Conservation (phyloP, 148 eudicot species). For the Dysphania ambrosioides region DNA sequence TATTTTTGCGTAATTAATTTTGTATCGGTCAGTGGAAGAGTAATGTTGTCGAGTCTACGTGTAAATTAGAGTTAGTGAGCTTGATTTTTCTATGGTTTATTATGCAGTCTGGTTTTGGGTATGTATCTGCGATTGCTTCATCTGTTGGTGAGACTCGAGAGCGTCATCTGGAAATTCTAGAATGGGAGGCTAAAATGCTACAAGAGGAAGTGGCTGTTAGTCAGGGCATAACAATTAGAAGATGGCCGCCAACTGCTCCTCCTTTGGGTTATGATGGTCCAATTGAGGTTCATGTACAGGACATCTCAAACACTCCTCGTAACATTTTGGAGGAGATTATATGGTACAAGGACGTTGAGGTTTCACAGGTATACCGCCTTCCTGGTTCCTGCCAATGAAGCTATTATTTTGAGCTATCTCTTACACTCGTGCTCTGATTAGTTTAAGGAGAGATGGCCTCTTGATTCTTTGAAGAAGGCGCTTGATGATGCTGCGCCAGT, state of each 20-base stretch:
- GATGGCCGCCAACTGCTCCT: constrained; percentile 75
- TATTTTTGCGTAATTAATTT: neutral
- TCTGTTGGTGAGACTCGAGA: constrained; percentile 30
- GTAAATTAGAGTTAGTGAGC: neutral
- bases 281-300: constrained; percentile 61
- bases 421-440: constrained; percentile 15
- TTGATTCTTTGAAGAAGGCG: constrained; percentile 43
- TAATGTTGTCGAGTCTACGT: neutral
- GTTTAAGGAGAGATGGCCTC: constrained; percentile 66
- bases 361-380: constrained; percentile 47
- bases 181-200: constrained; percentile 66
- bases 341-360: constrained; percentile 86
- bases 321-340: constrained; percentile 87
- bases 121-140: constrained; percentile 37
- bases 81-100: neutral
- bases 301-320: constrained; percentile 58
- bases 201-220: constrained; percentile 67
- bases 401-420: neutral
- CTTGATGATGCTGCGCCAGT: constrained; percentile 58
- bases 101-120: constrained; percentile 44
- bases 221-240: constrained; percentile 84
- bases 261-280: constrained; percentile 79
- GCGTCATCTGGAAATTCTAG: constrained; percentile 57
- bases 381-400: neutral
- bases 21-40: neutral